Base-by-base conservation (phyloP, 768 basidiomycete genomes). In the Suillus bovinus region DNA sequence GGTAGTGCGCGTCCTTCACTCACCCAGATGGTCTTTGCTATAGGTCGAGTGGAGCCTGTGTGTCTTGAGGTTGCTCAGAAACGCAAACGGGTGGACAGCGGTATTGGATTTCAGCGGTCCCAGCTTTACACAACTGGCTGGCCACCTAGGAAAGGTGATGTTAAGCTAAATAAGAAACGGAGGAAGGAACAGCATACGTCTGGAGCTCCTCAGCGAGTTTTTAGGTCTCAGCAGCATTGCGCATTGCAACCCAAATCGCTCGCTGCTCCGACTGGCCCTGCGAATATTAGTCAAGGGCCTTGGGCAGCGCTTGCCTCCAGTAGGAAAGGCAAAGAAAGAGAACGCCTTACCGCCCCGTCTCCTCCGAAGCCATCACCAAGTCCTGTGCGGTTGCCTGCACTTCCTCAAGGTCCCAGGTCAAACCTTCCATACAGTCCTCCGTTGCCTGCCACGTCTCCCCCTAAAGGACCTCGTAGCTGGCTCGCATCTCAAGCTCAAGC, bases 41-140 rank as follows among this genome's bases (percentile, higher is more conserved):
- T 34, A 66, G 65, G 65, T 27, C 62, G 52, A 64, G 59, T 66
- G 22, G 62, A 66, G 29, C 65, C 65, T 42, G 53, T 66, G 17
- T 58, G 63, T n/a, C n/a, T 63, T 46, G 56, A 39, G 33, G 34
- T 49, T 47, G 62, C 34, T 39, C 47, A 57, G 42, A 66, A 66
- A 44, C 62, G 63, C 13, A 63, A 64, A 57, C 65, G 63, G 16
- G 33, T 27, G 14, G 65, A 64, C 27, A 57, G 63, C 41, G 65
- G 65, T 31, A 64, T 66, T 52, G 65, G 65, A 5, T 66, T 64
- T 6, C 64, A 55, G 33, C 54, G 57, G 34, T 36, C 53, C 4
- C 63, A 63, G 14, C 42, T n/a, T 46, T 55, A 20, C 24, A 24
- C 16, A 22, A 42, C 39, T 44, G 38, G 41, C 10, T 44, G 11